Evolutionary conservation across 257 asterid species (phyloP).

Genomic region (Solanum pennellii): DNA sequence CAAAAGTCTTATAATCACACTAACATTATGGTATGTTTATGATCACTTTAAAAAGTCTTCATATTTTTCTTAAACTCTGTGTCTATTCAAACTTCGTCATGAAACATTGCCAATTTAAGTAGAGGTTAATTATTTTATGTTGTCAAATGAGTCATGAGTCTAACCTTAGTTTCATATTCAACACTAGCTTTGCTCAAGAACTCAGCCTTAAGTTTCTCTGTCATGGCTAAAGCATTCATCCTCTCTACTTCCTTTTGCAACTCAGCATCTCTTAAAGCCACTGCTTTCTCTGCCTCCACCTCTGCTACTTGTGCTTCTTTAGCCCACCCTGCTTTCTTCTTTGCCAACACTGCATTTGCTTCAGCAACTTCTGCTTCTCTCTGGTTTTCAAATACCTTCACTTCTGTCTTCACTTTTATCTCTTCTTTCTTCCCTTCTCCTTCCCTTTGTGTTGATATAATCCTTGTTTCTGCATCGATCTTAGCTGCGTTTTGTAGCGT

Average conservation of each 20-base stretch:
- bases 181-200: constrained; percentile 49
- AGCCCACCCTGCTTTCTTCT: constrained; percentile 61
- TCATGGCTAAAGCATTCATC: constrained; percentile 43
- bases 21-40: neutral
- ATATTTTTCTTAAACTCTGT: neutral
- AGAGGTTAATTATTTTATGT: neutral
- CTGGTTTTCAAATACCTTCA: constrained; percentile 43
- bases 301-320: constrained; percentile 42
- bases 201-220: constrained; percentile 56
- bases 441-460: constrained; percentile 34
- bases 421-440: constrained; percentile 57
- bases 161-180: constrained; percentile 50
- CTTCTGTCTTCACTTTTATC: constrained; percentile 32
- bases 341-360: constrained; percentile 41
- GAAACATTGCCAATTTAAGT: neutral
- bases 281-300: constrained; percentile 54
- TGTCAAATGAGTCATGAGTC: neutral
- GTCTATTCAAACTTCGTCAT: neutral
- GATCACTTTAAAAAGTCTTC: neutral
- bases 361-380: constrained; percentile 54
- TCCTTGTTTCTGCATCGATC: constrained; percentile 61
- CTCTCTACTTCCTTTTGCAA: constrained; percentile 46
- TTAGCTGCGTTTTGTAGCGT: constrained; percentile 47
- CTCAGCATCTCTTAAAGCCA: constrained; percentile 50
- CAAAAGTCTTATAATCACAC: neutral